Evolutionary conservation across 345 rosid species (phyloP).

Genomic region (Eucalyptus sp.): DNA sequence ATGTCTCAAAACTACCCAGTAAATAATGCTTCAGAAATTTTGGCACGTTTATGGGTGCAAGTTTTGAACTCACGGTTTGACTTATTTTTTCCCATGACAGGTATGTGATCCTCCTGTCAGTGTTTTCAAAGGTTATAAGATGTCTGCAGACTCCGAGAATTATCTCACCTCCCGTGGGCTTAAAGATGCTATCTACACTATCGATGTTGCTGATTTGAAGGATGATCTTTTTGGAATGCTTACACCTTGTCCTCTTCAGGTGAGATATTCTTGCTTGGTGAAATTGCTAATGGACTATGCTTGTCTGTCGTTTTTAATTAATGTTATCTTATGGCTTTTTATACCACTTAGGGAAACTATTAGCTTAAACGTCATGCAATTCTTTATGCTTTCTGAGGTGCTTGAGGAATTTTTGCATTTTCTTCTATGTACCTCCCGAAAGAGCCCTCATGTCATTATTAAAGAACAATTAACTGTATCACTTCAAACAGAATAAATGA

Average conservation of each 20-base stretch:
- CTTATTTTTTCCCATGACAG: slow-evolving; percentile 6
- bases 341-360: background rate
- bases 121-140: slow-evolving; percentile 59
- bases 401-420: background rate
- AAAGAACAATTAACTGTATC: background rate
- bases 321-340: background rate
- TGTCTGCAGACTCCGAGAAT: slow-evolving; percentile 46
- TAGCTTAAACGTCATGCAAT: background rate
- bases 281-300: background rate
- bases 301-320: background rate
- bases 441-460: background rate
- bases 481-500: background rate
- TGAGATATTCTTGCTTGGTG: slow-evolving; percentile 3
- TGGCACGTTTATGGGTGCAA: background rate
- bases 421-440: background rate
- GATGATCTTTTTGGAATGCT: slow-evolving; percentile 75
- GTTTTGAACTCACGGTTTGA: background rate
- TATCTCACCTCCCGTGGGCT: slow-evolving; percentile 61
- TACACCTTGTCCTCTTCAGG: slow-evolving; percentile 60
- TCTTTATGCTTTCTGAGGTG: background rate
- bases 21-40: background rate
- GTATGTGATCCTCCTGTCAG: slow-evolving; percentile 81
- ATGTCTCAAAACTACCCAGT: background rate
- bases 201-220: slow-evolving; percentile 61
- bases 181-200: slow-evolving; percentile 62